phyloP scores from a whole-genome alignment of 192 early-diverging fungal genomes.

The Geosiphon pyriformis region DNA sequence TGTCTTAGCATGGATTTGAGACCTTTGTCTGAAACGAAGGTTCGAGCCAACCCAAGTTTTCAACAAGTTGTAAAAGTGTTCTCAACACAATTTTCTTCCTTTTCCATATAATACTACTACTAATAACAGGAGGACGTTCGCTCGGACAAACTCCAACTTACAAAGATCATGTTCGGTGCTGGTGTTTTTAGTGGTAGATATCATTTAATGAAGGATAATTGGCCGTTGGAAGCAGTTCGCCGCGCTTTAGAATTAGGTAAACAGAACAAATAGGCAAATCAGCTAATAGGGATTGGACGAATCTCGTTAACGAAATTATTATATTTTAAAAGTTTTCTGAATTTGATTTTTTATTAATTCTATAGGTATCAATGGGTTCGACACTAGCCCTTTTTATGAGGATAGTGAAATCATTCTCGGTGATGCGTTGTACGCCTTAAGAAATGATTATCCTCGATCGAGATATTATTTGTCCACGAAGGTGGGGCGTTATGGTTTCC shows the following conservation, averaged over 20 bases:
- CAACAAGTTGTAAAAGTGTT: too few species aligned
- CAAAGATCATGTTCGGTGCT: slow-evolving; percentile 49
- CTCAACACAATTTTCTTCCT: too few species aligned
- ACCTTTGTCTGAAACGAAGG: neutral
- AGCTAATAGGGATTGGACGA: neutral
- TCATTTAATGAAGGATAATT: slow-evolving; percentile 40
- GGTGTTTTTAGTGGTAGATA: slow-evolving; percentile 46
- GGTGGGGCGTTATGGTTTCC: slow-evolving; percentile 65
- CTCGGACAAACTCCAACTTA: slow-evolving; percentile 34
- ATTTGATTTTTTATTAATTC: neutral
- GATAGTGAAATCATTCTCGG: slow-evolving; percentile 63
- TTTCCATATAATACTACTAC: too few species aligned
- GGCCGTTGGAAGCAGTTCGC: slow-evolving; percentile 42
- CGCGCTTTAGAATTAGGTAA: slow-evolving; percentile 44
- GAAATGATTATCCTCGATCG: slow-evolving; percentile 51
- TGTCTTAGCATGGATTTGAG: slow-evolving; percentile 2
- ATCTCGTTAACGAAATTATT: neutral
- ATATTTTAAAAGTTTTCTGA: neutral
- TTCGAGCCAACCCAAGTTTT: neutral
- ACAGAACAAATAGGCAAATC: neutral
- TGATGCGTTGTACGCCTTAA: slow-evolving; percentile 44
- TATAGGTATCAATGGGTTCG: slow-evolving; percentile 61
- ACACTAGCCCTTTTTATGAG: slow-evolving; percentile 72
- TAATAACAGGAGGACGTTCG: slow-evolving; percentile 27
- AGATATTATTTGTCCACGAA: slow-evolving; percentile 67